phyloP scores from a whole-genome alignment of 2,329 filamentous ascomycete genomes.

The Calonectria hongkongensis region DNA sequence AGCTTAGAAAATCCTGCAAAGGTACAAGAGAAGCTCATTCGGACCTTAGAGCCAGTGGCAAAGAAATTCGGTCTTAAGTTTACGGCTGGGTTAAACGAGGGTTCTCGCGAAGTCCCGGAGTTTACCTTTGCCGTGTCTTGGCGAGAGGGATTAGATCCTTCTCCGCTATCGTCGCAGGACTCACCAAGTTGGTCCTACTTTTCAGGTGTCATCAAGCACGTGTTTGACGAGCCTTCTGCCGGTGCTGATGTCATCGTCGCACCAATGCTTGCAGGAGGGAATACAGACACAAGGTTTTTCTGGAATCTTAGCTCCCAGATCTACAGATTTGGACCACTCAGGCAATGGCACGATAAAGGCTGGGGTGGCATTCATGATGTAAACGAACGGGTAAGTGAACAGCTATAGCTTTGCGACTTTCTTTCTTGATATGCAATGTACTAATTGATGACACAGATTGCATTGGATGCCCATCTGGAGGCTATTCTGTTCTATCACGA shows the following conservation, averaged over 20 bases:
- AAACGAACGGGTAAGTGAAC: slow-evolving; percentile 9
- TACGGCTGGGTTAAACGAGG: not conserved
- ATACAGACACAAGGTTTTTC: slow-evolving; percentile 2
- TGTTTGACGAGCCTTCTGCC: slow-evolving; percentile 1
- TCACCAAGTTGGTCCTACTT: slow-evolving; percentile 18
- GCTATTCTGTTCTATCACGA: slow-evolving; percentile 12
- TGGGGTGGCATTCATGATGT: slow-evolving; percentile 16
- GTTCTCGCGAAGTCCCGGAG: not conserved
- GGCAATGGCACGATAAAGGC: slow-evolving; percentile 8
- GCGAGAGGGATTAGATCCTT: not conserved
- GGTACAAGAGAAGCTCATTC: not conserved
- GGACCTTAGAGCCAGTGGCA: not conserved
- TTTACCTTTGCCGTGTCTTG: slow-evolving; percentile 1
- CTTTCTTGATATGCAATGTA: no score
- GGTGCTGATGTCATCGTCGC: slow-evolving; percentile 14
- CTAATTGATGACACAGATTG: not conserved
- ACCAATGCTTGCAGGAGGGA: slow-evolving; percentile 7
- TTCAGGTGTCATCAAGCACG: slow-evolving; percentile 19
- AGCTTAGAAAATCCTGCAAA: not conserved
- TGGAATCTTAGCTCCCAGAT: slow-evolving; percentile 16
- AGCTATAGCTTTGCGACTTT: not conserved
- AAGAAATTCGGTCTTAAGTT: not conserved
- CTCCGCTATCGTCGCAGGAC: not conserved
- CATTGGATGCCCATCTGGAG: slow-evolving; percentile 1
- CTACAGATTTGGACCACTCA: slow-evolving; percentile 7